Evolutionary conservation across 1,284 basidiomycete genomes (phyloP), one percentile per base, ranked within the genome.

Genomic region (Malassezia sp.): DNA sequence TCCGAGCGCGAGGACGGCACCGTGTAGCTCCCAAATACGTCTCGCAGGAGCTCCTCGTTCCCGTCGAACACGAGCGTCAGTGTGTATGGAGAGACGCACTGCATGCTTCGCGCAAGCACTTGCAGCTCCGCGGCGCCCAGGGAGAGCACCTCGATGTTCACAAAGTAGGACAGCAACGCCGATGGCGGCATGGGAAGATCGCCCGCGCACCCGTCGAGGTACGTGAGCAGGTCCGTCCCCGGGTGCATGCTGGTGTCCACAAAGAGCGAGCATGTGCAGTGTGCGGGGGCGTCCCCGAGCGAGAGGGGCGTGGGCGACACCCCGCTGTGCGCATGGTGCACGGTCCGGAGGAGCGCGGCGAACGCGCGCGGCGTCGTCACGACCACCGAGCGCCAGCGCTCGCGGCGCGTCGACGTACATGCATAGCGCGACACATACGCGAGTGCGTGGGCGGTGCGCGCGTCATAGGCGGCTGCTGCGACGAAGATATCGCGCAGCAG

Each of bases 371-470:
- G 15, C 5, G 17, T 34, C 12, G 49, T 49, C 10, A 49, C 37
- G 5, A 53, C 29, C 29, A 62, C 30, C 5, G 58, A 55, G 18
- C 42, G 47, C 60, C 60, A 62, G 22, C 60, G 48, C 12, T 50
- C 49, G 5, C 36, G 26, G 2, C 45, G 41, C 0, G 58, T 62
- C 48, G 49, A 56, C 2, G 18, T 7, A 32, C 59, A 63, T 23
- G 56, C 52, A 11, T 32, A 14, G 24, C 49, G 52, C 14, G 59
- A 60, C n/a, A 61, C 57, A 17, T 45, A 48, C 0, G 60, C 59
- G 17, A 60, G 56, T 2, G 49, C 28, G 22, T 55, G 49, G 0
- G 60, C 56, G 8, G 53, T 52, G 24, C 38, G 33, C 17, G 35
- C 14, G 17, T 59, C 51, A 14, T 33, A n/a, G 8, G 20, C 8